phyloP scores from a whole-genome alignment of 2,329 filamentous ascomycete species.

The Diaporthe humulicola region DNA sequence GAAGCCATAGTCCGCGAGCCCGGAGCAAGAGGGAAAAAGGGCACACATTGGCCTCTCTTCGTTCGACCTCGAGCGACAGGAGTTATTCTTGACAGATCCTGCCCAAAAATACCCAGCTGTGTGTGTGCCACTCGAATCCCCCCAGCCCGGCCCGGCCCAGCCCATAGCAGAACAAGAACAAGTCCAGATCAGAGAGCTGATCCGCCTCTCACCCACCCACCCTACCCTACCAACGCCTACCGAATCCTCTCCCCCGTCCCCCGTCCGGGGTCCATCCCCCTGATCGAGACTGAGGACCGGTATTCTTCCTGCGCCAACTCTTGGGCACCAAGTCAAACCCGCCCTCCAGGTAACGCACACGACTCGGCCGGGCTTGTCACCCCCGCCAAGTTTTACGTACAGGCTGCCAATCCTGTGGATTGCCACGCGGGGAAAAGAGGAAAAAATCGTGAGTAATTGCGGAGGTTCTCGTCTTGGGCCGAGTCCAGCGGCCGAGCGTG shows the following conservation, averaged over 20 bases:
- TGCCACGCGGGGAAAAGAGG: constrained; percentile 27
- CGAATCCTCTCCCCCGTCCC: background rate
- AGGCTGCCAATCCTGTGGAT: constrained; percentile 4
- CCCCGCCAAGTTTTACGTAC: constrained; percentile 30
- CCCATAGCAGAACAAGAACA: background rate
- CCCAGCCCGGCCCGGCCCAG: background rate
- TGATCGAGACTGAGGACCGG: constrained; percentile 22
- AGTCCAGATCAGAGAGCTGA: background rate
- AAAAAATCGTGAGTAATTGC: constrained; percentile 24
- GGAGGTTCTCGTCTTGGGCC: constrained; percentile 14
- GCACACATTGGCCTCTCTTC: background rate
- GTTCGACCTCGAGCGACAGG: too few relatives aligned
- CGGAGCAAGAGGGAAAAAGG: background rate
- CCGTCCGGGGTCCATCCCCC: background rate
- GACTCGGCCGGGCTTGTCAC: constrained; percentile 28
- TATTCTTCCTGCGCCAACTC: constrained; percentile 19
- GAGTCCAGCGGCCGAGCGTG: background rate
- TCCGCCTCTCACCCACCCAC: background rate
- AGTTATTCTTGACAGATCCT: constrained; percentile 4
- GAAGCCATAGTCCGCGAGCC: background rate
- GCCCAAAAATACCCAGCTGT: constrained; percentile 13
- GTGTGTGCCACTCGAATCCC: constrained; percentile 19
- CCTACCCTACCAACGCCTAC: background rate
- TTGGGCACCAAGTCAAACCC: constrained; percentile 32
- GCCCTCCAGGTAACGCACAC: constrained; percentile 4